These are phyloP conservation scores for Xylaria castorea DNA, from an alignment of 495 filamentous ascomycete genomes.

Conservation along the genomic window DNA sequence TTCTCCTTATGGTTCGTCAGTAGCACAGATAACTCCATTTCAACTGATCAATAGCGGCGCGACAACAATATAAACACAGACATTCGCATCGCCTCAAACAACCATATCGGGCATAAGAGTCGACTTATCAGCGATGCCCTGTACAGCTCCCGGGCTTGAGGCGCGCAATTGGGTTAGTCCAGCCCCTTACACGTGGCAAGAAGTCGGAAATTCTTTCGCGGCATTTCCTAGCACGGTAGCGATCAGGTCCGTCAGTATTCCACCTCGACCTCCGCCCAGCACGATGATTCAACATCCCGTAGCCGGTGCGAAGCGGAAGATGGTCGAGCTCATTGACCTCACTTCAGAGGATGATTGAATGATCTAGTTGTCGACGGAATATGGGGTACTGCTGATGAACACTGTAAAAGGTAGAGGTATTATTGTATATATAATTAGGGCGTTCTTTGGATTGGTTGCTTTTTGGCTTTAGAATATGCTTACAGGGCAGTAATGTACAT, in stretches of 20 bases:
- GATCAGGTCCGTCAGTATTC: not conserved
- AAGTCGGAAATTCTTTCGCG: not conserved
- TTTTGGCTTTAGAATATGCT: not conserved
- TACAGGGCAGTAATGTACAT: not conserved
- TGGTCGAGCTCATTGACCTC: slow-evolving; percentile 31
- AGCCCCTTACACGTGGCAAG: not conserved
- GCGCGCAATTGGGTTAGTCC: not conserved
- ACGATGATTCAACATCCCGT: slow-evolving; percentile 11
- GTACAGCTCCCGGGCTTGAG: not conserved
- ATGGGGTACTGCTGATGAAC: not conserved
- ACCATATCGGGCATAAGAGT: not conserved
- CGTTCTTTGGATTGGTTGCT: not conserved
- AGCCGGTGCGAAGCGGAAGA: slow-evolving; percentile 27
- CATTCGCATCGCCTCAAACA: not conserved
- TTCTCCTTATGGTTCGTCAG: not conserved
- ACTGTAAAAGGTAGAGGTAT: not conserved
- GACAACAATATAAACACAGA: not conserved
- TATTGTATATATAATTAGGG: not conserved
- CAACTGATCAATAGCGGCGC: not conserved
- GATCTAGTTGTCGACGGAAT: not conserved
- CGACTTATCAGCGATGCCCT: not conserved
- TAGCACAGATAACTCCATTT: not conserved
- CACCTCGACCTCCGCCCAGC: not conserved
- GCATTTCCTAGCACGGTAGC: not conserved
- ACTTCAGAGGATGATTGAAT: slow-evolving; percentile 28